phyloP scores from a whole-genome alignment of 257 asterid genomes.

The Ilex aquifolium region DNA sequence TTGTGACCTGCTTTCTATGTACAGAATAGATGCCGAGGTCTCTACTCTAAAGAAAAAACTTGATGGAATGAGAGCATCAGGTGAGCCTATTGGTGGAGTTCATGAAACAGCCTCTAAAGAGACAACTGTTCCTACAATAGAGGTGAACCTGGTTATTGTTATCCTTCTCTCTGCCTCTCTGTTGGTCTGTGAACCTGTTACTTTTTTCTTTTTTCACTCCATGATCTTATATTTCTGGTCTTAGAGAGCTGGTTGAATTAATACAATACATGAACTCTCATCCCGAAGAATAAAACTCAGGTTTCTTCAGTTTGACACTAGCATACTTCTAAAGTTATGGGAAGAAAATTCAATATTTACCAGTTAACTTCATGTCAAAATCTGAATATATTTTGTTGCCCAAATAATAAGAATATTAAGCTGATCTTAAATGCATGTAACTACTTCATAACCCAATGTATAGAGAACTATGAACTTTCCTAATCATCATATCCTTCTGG shows the following conservation, averaged over 20 bases:
- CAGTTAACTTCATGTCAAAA: no score
- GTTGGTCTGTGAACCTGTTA: background rate
- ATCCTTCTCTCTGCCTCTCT: conserved; percentile 1
- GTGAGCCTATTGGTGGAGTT: conserved; percentile 28
- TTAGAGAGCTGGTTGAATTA: no score
- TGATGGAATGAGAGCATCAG: conserved; percentile 49
- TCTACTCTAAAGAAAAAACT: conserved; percentile 63
- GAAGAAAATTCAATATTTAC: no score
- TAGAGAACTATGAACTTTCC: background rate
- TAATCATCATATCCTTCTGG: conserved; percentile 16
- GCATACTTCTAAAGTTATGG: no score
- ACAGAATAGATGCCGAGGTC: conserved; percentile 86
- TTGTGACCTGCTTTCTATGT: conserved; percentile 11
- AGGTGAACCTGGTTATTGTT: conserved; percentile 38
- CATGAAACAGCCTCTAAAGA: conserved; percentile 34
- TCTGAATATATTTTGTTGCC: no score
- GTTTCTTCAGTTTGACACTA: no score
- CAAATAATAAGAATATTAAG: no score
- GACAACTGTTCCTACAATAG: conserved; percentile 45
- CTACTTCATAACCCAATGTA: no score
- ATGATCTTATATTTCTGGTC: background rate
- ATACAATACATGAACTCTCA: no score
- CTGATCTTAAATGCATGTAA: no score
- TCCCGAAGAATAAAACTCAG: no score
- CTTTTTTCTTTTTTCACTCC: no score